Conservation (phyloP, 108 stramenopile genomes). For the Phaeodactylum tricornutum region DNA sequence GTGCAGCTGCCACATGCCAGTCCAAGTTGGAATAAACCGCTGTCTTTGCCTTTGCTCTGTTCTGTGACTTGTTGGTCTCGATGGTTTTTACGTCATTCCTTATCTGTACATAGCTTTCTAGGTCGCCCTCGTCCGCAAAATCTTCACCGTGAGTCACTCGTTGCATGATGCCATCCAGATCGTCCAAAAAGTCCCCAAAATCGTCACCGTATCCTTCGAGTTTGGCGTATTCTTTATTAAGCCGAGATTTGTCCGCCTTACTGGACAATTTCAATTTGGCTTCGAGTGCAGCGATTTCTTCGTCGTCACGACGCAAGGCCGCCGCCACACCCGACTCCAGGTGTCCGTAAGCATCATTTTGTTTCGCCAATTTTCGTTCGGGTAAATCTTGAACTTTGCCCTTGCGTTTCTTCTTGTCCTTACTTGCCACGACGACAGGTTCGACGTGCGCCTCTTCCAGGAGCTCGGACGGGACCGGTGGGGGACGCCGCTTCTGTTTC, state of each 20-base stretch:
- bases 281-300: slow-evolving; percentile 75
- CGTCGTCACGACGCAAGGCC: slow-evolving; percentile 62
- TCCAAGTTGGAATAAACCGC: slow-evolving; percentile 34
- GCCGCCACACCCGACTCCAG: slow-evolving; percentile 52
- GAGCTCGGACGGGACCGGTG: too few species aligned
- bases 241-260: slow-evolving; percentile 22
- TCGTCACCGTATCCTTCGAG: slow-evolving; percentile 77
- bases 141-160: slow-evolving; percentile 19
- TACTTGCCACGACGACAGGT: not conserved
- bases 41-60: slow-evolving; percentile 16
- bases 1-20: slow-evolving; percentile 43
- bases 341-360: slow-evolving; percentile 18
- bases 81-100: too few species aligned
- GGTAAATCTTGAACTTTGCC: not conserved
- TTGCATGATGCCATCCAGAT: slow-evolving; percentile 52
- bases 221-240: slow-evolving; percentile 67
- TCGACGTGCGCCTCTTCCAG: too few species aligned
- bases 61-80: slow-evolving; percentile 53
- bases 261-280: slow-evolving; percentile 39
- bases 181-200: slow-evolving; percentile 72
- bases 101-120: slow-evolving; percentile 1
- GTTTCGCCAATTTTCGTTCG: not conserved
- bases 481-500: too few species aligned
- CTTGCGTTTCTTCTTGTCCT: not conserved
- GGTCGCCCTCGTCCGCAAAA: not conserved